Conservation (phyloP, 805 yeast genomes). For the Kodamaea kakaduensis region DNA sequence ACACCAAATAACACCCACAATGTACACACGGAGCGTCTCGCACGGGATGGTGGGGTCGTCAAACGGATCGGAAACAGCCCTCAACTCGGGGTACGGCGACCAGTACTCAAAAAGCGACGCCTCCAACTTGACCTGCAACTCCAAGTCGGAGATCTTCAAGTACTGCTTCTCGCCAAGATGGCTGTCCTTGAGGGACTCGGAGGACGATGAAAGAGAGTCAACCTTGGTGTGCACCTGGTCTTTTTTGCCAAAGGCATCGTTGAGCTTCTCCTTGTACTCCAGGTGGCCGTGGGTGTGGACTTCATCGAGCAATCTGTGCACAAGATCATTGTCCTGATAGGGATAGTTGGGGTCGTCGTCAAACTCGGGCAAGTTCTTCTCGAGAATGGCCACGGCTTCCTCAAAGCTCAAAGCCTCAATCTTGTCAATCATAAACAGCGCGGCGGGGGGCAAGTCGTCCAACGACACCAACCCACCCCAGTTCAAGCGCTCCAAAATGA, state of each 20-base stretch:
- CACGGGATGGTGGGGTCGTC: conserved; percentile 49
- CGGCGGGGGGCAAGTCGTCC: conserved; percentile 30
- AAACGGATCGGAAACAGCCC: conserved; percentile 41
- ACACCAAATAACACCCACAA: conserved; percentile 48
- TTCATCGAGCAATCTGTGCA: conserved; percentile 17
- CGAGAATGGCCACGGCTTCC: conserved; percentile 39
- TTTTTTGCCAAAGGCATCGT: background rate
- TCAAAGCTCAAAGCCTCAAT: conserved; percentile 28
- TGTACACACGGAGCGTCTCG: conserved; percentile 54
- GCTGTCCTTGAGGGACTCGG: background rate
- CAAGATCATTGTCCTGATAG: conserved; percentile 28
- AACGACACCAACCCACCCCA: conserved; percentile 22
- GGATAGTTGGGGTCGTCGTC: conserved; percentile 48
- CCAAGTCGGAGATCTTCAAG: conserved; percentile 25
- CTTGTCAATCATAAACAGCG: conserved; percentile 26
- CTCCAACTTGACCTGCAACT: conserved; percentile 31
- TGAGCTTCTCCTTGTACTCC: conserved; percentile 1
- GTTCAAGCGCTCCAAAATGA: conserved; percentile 25
- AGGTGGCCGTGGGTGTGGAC: background rate
- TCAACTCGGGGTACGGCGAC: conserved; percentile 40
- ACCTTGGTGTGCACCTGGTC: background rate
- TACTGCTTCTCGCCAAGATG: conserved; percentile 1
- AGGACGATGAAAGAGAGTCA: background rate
- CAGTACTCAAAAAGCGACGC: conserved; percentile 37
- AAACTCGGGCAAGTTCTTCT: conserved; percentile 37